phyloP scores from a whole-genome alignment of 495 filamentous ascomycete species.

The Xylaria nigripes region DNA sequence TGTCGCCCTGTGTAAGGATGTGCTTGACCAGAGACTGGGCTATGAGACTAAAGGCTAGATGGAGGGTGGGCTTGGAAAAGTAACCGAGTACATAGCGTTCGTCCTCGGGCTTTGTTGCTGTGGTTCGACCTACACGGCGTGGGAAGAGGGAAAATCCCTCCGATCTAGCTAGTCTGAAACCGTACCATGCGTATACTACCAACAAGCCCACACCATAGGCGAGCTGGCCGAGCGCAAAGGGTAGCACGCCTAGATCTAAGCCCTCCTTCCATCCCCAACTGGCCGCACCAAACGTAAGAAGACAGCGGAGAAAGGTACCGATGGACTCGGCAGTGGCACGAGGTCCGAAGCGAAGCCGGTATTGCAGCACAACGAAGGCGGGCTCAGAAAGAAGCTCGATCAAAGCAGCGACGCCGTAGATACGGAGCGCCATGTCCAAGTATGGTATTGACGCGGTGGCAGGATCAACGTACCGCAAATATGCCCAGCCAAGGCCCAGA shows the following conservation, averaged over 20 bases:
- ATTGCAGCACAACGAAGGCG: slow-evolving; percentile 73
- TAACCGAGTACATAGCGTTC: slow-evolving; percentile 48
- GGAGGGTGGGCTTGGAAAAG: slow-evolving; percentile 58
- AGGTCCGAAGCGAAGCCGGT: slow-evolving; percentile 67
- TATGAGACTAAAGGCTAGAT: slow-evolving; percentile 67
- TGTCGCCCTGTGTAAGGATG: slow-evolving; percentile 87
- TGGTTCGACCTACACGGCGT: slow-evolving; percentile 1
- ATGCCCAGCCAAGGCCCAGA: slow-evolving; percentile 52
- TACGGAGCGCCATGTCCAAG: slow-evolving; percentile 51
- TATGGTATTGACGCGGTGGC: slow-evolving; percentile 49
- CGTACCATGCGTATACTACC: slow-evolving; percentile 52
- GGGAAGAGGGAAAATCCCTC: slow-evolving; percentile 52
- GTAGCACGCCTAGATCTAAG: slow-evolving; percentile 60
- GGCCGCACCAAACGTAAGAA: slow-evolving; percentile 58
- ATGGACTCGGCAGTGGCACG: slow-evolving; percentile 71
- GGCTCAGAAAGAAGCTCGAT: slow-evolving; percentile 79
- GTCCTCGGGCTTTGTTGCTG: background rate
- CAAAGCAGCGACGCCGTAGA: slow-evolving; percentile 69
- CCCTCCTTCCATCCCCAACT: slow-evolving; percentile 45
- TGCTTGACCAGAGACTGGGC: slow-evolving; percentile 87
- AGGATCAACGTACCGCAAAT: slow-evolving; percentile 48
- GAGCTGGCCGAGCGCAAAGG: slow-evolving; percentile 85
- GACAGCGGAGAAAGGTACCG: slow-evolving; percentile 69
- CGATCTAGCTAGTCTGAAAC: slow-evolving; percentile 32
- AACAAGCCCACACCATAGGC: slow-evolving; percentile 62